Conservation (phyloP, 192 early-diverging fungal species). For the Pilobolus umbonatus region DNA sequence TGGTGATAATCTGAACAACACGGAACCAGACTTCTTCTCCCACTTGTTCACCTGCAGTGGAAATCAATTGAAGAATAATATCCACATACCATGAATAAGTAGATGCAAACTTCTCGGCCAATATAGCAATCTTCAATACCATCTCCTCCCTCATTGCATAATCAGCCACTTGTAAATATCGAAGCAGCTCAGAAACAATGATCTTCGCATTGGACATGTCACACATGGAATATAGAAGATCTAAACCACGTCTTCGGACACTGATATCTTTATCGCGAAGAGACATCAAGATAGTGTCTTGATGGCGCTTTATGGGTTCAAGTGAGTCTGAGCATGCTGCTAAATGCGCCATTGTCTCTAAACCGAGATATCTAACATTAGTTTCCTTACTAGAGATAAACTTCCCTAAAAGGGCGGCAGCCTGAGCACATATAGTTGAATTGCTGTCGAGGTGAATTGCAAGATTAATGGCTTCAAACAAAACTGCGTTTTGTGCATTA, state of each 20-base stretch:
- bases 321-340: slow-evolving; percentile 78
- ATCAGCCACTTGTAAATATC: slow-evolving; percentile 87
- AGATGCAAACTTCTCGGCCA: slow-evolving; percentile 96
- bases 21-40: slow-evolving; percentile 98
- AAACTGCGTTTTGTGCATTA: slow-evolving; percentile 95
- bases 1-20: slow-evolving; percentile 93
- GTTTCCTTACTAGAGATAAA: slow-evolving; percentile 96
- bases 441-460: slow-evolving; percentile 90
- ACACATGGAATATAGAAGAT: slow-evolving; percentile 97
- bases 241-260: slow-evolving; percentile 90
- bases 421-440: slow-evolving; percentile 81
- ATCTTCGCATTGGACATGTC: slow-evolving; percentile 77
- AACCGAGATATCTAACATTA: slow-evolving; percentile 93
- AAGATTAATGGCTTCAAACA: slow-evolving; percentile 97
- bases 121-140: slow-evolving; percentile 97
- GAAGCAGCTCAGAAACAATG: slow-evolving; percentile 88
- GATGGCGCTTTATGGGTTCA: slow-evolving; percentile 75
- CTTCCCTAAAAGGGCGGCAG: slow-evolving; percentile 74
- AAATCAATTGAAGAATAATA: slow-evolving; percentile 93
- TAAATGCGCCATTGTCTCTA: slow-evolving; percentile 97
- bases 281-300: slow-evolving; percentile 85
- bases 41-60: slow-evolving; percentile 92
- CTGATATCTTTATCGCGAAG: slow-evolving; percentile 97
- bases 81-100: slow-evolving; percentile 99
- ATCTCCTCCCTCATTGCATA: slow-evolving; percentile 92